Evolutionary conservation across 768 basidiomycete genomes (phyloP).

Genomic region (Rhodotorula graminis): DNA sequence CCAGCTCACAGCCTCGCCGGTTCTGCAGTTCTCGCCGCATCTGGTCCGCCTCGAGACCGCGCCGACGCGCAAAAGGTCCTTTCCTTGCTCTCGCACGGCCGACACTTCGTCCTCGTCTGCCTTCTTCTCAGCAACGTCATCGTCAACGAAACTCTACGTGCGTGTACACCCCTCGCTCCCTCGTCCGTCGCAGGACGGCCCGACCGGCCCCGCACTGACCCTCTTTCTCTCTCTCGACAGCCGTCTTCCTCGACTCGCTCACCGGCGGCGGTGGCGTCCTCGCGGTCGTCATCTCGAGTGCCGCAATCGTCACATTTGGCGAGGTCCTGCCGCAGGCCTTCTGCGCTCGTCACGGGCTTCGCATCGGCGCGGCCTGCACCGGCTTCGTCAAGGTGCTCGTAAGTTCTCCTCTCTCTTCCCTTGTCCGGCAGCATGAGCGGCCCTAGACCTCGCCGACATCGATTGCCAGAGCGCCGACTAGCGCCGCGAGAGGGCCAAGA

Average conservation of each 20-base stretch:
- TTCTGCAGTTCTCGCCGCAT: constrained; percentile 25
- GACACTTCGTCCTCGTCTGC: constrained; percentile 90
- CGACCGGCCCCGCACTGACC: no score
- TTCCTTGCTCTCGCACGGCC: constrained; percentile 57
- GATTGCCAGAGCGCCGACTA: no score
- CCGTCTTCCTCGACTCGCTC: constrained; percentile 50
- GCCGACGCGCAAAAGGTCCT: constrained; percentile 51
- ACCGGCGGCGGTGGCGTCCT: constrained; percentile 50
- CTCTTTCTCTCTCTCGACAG: neutral
- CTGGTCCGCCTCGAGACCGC: constrained; percentile 36
- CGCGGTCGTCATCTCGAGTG: constrained; percentile 46
- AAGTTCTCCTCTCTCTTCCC: no score
- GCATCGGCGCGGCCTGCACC: constrained; percentile 72
- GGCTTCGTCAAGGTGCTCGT: constrained; percentile 62
- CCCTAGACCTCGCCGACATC: no score
- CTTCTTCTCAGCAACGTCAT: constrained; percentile 78
- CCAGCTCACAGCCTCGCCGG: no score
- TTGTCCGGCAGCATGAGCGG: no score
- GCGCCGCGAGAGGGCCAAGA: no score
- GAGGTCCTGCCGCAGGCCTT: constrained; percentile 59
- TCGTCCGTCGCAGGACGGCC: no score
- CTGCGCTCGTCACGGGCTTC: constrained; percentile 67
- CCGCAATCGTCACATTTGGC: constrained; percentile 46
- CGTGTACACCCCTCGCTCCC: neutral
- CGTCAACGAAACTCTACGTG: constrained; percentile 49